Base-by-base conservation (phyloP, 345 rosid genomes). In the Heritiera fomes region DNA sequence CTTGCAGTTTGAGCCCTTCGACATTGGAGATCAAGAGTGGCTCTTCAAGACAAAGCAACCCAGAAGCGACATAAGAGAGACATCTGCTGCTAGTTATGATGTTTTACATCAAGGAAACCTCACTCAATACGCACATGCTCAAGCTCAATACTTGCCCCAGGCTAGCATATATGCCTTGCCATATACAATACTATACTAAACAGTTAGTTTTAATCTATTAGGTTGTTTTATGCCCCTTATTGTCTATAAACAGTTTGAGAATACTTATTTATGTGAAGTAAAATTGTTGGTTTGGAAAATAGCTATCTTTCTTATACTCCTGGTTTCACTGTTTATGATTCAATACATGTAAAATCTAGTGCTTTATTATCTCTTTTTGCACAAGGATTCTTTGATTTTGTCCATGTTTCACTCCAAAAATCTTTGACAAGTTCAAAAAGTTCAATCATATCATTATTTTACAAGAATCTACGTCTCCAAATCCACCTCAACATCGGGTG, bases 401-500 rank as follows among this genome's bases (percentile, higher is more conserved):
- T 53, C 3, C 59, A 55, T 55, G 59, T 6, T 55, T 55, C 59
- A 55, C 59, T 15, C 18, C 59, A 56, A 56, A 59, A 20, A 7
- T 6, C 23, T 59, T 59, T 23, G 63, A 59, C 32, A 9, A 59
- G 63, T 59, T 20, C 20, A 23, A 59, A 20, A 23, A 58, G 7
- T 28, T 60, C 45, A 43, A 43, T 20, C 56, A 28, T 3, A 67
- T n/a, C 7, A 67, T 68, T 68, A 45, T 46, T 40, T 55, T 0
- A 38, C 63, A 38, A 55, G 49, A 55, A n/a, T 38, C 34, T 38
- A 55, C 50, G n/a, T 53, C 49, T 73, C 50, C 64, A 73, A 73
- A 5, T 53, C 58, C n/a, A 53, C 58, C 80, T 81, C 84, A 55
- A 69, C 72, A 70, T 7, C n/a, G 79, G 83, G 82, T 9, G 80